A percentile compares a stretch with the other conserved stretches of the same genome.
These are phyloP conservation scores for Leccinum colubrinum DNA, from an alignment of 1,284 basidiomycete species.

Conservation along the genomic window DNA sequence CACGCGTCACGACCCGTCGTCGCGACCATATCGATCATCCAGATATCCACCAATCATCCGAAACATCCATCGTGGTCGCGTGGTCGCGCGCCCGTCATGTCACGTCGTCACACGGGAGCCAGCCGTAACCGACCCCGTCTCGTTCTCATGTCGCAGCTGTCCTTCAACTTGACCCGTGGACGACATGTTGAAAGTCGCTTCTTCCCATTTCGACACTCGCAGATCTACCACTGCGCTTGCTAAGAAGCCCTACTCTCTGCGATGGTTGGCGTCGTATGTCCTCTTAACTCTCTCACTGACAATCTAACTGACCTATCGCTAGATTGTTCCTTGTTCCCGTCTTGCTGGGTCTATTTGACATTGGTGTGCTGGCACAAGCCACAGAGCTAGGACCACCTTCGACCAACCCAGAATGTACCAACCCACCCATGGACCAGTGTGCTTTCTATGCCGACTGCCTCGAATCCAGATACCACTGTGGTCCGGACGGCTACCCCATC, in stretches of 20 bases:
- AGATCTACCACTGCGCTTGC: background rate
- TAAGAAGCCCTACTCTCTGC: background rate
- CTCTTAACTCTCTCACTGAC: background rate
- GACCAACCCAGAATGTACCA: constrained; percentile 27
- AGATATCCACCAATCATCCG: too few relatives aligned
- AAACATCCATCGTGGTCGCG: too few relatives aligned
- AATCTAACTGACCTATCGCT: background rate
- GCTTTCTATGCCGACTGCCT: constrained; percentile 44
- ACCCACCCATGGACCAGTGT: constrained; percentile 39
- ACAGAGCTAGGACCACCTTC: constrained; percentile 14
- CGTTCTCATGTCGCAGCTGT: too few relatives aligned
- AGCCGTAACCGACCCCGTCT: too few relatives aligned
- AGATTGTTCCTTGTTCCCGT: background rate
- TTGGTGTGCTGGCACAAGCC: background rate
- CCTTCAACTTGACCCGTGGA: background rate
- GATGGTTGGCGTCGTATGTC: constrained; percentile 1
- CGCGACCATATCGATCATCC: too few relatives aligned
- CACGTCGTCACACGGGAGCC: background rate
- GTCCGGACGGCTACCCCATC: constrained; percentile 41
- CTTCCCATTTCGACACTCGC: background rate
- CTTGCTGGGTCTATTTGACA: background rate
- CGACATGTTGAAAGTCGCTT: background rate
- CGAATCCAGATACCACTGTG: constrained; percentile 44
- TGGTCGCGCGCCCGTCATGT: too few relatives aligned
- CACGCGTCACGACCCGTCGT: too few relatives aligned